A percentile compares a stretch with the other conserved stretches of the same genome.
These are phyloP conservation scores for Termitomyces sp. DNA, from an alignment of 768 basidiomycete genomes.

Conservation along the genomic window DNA sequence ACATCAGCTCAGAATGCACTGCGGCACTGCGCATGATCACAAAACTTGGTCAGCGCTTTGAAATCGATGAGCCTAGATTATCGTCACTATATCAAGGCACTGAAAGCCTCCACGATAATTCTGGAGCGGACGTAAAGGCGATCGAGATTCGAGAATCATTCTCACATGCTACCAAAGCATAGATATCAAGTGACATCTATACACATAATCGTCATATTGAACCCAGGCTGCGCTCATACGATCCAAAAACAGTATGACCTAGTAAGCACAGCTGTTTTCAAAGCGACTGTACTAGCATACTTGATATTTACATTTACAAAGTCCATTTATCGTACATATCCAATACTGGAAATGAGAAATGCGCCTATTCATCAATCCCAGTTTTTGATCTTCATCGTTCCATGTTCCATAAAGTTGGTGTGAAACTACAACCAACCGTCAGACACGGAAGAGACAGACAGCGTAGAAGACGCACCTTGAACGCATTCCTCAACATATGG, in stretches of 20 bases:
- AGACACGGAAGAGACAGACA: neutral
- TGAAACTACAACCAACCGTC: constrained; percentile 6
- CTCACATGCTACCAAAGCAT: neutral
- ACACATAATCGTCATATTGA: neutral
- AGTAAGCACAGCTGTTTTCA: neutral
- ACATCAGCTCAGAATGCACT: neutral
- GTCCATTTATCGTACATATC: neutral
- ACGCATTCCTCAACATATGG: constrained; percentile 34
- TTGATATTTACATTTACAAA: neutral
- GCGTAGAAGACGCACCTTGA: constrained; percentile 2
- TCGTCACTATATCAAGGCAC: neutral
- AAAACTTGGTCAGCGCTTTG: neutral
- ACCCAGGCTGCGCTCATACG: neutral
- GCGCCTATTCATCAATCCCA: constrained; percentile 18
- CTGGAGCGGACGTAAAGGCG: too few species aligned
- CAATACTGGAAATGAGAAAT: neutral
- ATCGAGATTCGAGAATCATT: neutral
- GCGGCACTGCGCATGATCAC: neutral
- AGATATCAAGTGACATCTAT: too few species aligned
- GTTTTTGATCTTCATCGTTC: constrained; percentile 26
- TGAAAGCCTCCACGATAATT: too few species aligned
- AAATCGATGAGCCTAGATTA: neutral
- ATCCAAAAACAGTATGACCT: neutral
- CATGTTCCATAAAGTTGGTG: constrained; percentile 25
- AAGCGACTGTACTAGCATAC: neutral